Conservation (phyloP, 2,329 filamentous ascomycete genomes). For the Fusarium virguliforme region DNA sequence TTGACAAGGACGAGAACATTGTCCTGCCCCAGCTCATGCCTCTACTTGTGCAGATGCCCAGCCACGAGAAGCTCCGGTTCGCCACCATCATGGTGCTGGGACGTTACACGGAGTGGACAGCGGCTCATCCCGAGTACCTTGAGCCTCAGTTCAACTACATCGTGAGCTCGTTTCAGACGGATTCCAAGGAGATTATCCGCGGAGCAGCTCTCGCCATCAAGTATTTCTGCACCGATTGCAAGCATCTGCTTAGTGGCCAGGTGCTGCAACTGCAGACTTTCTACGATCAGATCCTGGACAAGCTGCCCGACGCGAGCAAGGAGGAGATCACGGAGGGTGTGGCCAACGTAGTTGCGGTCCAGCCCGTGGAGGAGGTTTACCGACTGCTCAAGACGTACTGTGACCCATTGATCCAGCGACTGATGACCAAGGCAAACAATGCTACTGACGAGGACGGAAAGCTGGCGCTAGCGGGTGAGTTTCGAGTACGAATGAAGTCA, state of each 20-base stretch:
- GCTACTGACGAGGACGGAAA: conserved; percentile 88
- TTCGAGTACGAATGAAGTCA: not conserved
- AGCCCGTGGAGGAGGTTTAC: conserved; percentile 86
- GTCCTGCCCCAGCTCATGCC: conserved; percentile 94
- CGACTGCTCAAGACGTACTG: conserved; percentile 92
- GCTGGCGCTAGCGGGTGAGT: conserved; percentile 84
- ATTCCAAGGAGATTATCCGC: conserved; percentile 90
- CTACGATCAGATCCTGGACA: conserved; percentile 91
- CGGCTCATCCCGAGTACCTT: conserved; percentile 91
- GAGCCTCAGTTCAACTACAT: conserved; percentile 97
- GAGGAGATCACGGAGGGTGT: conserved; percentile 98
- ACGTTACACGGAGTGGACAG: conserved; percentile 98
- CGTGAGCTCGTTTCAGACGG: conserved; percentile 90
- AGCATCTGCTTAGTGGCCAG: conserved; percentile 85
- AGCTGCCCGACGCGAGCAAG: conserved; percentile 87
- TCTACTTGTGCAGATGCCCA: conserved; percentile 92
- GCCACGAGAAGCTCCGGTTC: conserved; percentile 98
- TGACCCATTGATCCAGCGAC: conserved; percentile 86
- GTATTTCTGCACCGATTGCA: conserved; percentile 97
- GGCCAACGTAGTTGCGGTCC: conserved; percentile 89
- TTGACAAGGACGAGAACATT: conserved; percentile 87
- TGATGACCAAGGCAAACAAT: conserved; percentile 89
- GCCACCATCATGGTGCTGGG: conserved; percentile 98
- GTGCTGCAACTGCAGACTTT: conserved; percentile 91
- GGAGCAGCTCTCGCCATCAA: conserved; percentile 95